A percentile compares a stretch with the other conserved stretches of the same genome.
Conservation (phyloP, 805 yeast species). For the Tetrapisispora arboricola region DNA sequence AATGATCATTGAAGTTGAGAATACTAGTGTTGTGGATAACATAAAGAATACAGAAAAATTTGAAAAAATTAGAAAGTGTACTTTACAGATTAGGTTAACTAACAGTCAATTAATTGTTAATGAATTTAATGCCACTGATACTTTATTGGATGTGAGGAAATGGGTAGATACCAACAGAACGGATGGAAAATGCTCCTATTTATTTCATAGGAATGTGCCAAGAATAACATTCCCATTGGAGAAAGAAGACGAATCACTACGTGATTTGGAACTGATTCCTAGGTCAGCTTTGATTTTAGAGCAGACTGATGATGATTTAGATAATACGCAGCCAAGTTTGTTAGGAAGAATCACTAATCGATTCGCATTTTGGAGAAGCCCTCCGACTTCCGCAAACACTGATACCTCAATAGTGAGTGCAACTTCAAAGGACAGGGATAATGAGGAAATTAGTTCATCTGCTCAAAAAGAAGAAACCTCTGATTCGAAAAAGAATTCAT, state of each 20-base stretch:
- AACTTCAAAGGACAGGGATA: background rate
- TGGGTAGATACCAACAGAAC: conserved; percentile 49
- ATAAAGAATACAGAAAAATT: conserved; percentile 16
- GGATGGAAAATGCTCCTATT: conserved; percentile 36
- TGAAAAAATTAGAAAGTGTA: conserved; percentile 27
- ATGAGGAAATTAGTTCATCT: background rate
- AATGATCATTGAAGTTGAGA: conserved; percentile 41
- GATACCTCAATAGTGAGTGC: background rate
- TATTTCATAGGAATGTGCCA: conserved; percentile 45
- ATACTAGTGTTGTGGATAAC: conserved; percentile 21
- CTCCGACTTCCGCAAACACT: background rate
- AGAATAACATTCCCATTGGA: conserved; percentile 51
- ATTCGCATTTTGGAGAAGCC: conserved; percentile 10
- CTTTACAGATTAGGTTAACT: conserved; percentile 50
- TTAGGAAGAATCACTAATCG: conserved; percentile 2
- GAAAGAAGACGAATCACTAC: conserved; percentile 48
- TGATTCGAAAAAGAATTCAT: background rate
- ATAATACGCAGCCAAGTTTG: background rate
- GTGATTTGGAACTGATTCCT: conserved; percentile 51
- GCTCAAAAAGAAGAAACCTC: background rate
- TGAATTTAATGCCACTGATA: conserved; percentile 36
- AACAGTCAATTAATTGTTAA: conserved; percentile 53
- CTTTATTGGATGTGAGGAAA: conserved; percentile 47
- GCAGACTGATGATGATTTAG: conserved; percentile 32
- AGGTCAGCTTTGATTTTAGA: conserved; percentile 67